Evolutionary conservation across 2,329 filamentous ascomycete genomes (phyloP), one percentile per base, ranked within the genome.

Genomic region (Dendryphion nanum): DNA sequence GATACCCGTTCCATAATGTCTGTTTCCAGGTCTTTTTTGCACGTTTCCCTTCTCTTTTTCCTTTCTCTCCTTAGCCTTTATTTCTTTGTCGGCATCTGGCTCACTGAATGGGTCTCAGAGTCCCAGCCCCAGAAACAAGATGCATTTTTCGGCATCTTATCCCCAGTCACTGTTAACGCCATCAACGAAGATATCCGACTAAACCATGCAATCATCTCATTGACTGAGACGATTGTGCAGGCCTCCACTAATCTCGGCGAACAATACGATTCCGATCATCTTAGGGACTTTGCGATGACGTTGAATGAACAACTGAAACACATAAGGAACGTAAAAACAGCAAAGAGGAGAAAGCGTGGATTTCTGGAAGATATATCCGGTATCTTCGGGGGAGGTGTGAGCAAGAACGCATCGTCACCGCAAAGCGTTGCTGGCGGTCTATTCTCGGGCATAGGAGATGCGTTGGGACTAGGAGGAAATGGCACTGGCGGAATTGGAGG

Each of bases 111-210:
- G 28, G 37, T 35, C 16, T 33, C 43, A 35, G 39, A 10, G 3
- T 35, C 12, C 16, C 12, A 37, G 5, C 18, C n/a, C 16, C 43
- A 30, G 17, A 33, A 44, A 12, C 30, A 40, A 8, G 33, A 48
- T 5, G 37, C 26, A 3, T 35, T 49, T 1, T 39, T 42, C 13
- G 16, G 31, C 2, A 46, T 57, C 16, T 38, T 61, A 18, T 52
- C 51, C 2, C 40, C 47, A 2, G 33, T 45, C 8, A 56, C 57
- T 3, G 43, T 61, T 33, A 40, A 51, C 35, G 55, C 56, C 14
- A 44, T 61, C 6, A 50, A 50, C 12, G 38, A 48, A 5, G 57
- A 61, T 42, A 37, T 26, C 6, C 47, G 47, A 15, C 29, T 61
- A 18, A 53, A 52, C 14, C 20, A 45, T 29, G 47, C 49, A n/a